phyloP scores from a whole-genome alignment of 345 rosid genomes.

The Eucalyptus cloeziana region DNA sequence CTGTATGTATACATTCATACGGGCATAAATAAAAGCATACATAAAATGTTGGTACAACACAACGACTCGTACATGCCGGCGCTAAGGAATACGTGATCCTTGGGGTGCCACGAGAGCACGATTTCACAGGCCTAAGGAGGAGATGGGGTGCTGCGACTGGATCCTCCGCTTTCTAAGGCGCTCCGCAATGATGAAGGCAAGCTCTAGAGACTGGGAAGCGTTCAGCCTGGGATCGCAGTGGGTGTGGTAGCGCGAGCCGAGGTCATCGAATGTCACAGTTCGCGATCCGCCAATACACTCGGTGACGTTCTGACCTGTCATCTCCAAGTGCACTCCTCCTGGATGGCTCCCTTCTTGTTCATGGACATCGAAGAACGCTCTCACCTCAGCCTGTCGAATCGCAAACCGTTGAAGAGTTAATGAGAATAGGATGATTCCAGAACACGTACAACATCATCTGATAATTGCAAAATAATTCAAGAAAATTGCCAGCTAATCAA shows the following conservation, averaged over 20 bases:
- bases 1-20: background rate
- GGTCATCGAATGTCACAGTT: constrained; percentile 6
- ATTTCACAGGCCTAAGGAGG: background rate
- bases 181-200: constrained; percentile 6
- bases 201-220: constrained; percentile 6
- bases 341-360: constrained; percentile 6
- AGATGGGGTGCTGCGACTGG: background rate
- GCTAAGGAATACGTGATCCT: background rate
- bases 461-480: background rate
- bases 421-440: background rate
- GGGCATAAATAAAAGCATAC: background rate
- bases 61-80: background rate
- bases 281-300: constrained; percentile 6
- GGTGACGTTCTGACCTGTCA: constrained; percentile 7
- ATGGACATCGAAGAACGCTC: constrained; percentile 10
- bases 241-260: constrained; percentile 7
- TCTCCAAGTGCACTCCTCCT: constrained; percentile 9
- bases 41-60: background rate
- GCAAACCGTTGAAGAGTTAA: background rate
- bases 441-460: background rate
- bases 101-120: background rate
- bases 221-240: constrained; percentile 7
- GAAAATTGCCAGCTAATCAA: background rate
- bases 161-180: constrained; percentile 7
- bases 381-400: constrained; percentile 2